Conservation (phyloP, 345 rosid genomes). For the Eucalyptus cloeziana region DNA sequence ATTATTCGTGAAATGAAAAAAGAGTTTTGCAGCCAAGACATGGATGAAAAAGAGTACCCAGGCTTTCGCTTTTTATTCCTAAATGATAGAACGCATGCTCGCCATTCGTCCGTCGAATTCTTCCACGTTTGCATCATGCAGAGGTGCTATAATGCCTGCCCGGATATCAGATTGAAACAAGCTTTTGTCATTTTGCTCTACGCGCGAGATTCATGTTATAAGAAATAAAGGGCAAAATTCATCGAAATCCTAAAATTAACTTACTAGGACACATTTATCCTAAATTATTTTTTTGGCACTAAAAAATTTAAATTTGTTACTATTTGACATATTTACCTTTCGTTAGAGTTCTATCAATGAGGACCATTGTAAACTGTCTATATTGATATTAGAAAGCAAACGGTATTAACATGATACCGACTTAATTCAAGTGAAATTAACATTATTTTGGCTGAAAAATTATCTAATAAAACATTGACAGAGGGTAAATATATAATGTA, state of each 20-base stretch:
- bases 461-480: rapidly evolving
- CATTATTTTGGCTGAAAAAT: rapidly evolving
- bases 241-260: rapidly evolving
- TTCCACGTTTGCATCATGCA: not conserved
- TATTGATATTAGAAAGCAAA: no score
- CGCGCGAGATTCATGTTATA: not conserved
- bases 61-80: not conserved
- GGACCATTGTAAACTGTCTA: rapidly evolving
- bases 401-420: rapidly evolving
- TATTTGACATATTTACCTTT: no score
- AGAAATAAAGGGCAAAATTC: not conserved
- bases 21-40: not conserved
- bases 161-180: not conserved
- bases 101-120: not conserved
- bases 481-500: rapidly evolving
- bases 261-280: rapidly evolving
- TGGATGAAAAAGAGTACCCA: not conserved
- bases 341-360: rapidly evolving
- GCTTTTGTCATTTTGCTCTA: not conserved
- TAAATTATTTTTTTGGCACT: no score
- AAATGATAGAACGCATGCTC: not conserved
- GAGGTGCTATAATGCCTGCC: not conserved
- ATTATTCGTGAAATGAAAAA: not conserved
- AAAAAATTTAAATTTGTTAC: no score
- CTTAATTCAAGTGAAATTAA: not conserved